Conservation (phyloP, 2,329 filamentous ascomycete genomes). For the Exophiala sideris region DNA sequence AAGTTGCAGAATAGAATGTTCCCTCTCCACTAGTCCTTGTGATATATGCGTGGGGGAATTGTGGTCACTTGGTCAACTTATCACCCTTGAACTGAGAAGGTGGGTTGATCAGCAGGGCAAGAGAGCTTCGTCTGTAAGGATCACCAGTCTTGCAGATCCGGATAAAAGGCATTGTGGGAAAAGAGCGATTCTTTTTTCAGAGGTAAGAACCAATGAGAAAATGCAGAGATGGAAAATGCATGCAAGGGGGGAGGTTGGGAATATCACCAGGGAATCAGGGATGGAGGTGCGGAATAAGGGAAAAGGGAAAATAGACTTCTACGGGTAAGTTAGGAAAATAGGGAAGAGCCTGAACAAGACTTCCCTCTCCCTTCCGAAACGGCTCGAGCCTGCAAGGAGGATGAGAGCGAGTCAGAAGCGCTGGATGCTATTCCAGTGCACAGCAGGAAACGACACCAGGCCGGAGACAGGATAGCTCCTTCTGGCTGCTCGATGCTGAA, state of each 20-base stretch:
- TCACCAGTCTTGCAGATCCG: neutral
- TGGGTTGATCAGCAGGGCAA: slow-evolving; percentile 6
- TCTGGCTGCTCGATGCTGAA: neutral
- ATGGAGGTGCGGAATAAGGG: neutral
- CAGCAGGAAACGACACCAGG: slow-evolving; percentile 3
- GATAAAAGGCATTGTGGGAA: neutral
- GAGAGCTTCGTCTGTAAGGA: neutral
- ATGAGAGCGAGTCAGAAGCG: slow-evolving; percentile 18
- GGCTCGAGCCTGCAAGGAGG: slow-evolving; percentile 17
- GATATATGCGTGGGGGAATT: slow-evolving; percentile 6
- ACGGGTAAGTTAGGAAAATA: slow-evolving; percentile 10
- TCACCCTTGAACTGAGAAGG: neutral
- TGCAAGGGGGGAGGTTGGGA: slow-evolving; percentile 12
- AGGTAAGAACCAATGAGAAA: slow-evolving; percentile 10
- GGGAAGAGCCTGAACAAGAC: slow-evolving; percentile 11
- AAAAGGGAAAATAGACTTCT: neutral
- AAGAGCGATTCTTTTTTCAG: slow-evolving; percentile 2
- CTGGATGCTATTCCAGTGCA: slow-evolving; percentile 20
- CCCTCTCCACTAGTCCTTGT: slow-evolving; percentile 2
- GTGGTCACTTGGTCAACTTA: neutral
- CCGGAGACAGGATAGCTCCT: slow-evolving; percentile 3
- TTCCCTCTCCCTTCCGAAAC: slow-evolving; percentile 5
- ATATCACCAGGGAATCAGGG: neutral
- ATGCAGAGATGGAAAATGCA: slow-evolving; percentile 1
- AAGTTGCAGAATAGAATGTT: neutral